Evolutionary conservation across 805 yeast genomes (phyloP), one percentile per base, ranked within the genome.

Genomic region (Wickerhamiella nectarea): DNA sequence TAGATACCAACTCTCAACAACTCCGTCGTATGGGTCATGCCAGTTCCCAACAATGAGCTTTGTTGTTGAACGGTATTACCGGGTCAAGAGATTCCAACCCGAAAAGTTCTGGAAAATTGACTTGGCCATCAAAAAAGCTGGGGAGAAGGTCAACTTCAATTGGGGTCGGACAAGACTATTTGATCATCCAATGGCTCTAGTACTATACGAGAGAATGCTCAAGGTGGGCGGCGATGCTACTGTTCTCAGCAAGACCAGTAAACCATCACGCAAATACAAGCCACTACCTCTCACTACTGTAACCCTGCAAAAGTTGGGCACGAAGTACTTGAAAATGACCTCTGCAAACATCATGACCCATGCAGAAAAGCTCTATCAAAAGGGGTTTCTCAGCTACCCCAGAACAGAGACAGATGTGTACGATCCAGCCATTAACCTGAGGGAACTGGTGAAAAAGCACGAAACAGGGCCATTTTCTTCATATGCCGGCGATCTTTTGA

Each of bases 11-110:
- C 18, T 47, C 34, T 19, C 36, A 43, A 28, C 49, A 50, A 64
- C 67, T 4, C 68, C 80, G 0, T 85, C 95, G 1, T 91, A 87
- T 59, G 99, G 99, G 2, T 64, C 81, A 2, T 91, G 99, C 57
- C 99, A 91, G 58, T 91, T 91, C 54, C 99, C 99, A 2, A 89
- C 98, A 0, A 66, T 91, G 41, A 97, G 98, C 3, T 91, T 91
- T 62, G 87, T 91, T 0, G 97, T 91, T 9, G 98, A 91, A 55
- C 67, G 98, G 46, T 86, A 77, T 57, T 75, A 77, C 46, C 68
- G 95, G 45, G 80, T 81, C 26, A 72, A 75, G 53, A 66, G 67
- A 48, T 91, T 89, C 60, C 63, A 69, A 5, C 72, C 84, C 0
- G 97, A 91, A 57, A 70, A 70, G 6, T 87, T 84, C 56, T 91